Percentiles rank a stretch among this genome's conserved stretches.
Evolutionary conservation across 2,329 filamentous ascomycete genomes (phyloP).

Genomic region (Metarhizium anisopliae): DNA sequence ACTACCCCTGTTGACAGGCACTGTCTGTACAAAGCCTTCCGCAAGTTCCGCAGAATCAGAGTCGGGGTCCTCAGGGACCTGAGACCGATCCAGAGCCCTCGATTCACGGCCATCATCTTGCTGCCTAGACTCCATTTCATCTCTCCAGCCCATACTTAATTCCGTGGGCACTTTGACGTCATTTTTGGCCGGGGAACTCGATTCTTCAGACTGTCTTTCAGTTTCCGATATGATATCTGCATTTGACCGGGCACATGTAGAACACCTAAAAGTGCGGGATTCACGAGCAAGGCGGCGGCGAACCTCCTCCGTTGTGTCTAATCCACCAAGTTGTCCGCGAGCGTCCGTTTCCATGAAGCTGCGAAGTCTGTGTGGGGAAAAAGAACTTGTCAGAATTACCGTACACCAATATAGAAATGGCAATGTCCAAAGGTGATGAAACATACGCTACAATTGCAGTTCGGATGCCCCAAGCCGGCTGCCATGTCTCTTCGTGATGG

Average conservation of each 20-base stretch:
- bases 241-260: conserved; percentile 62
- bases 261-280: conserved; percentile 59
- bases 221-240: conserved; percentile 64
- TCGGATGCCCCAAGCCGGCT: conserved; percentile 92
- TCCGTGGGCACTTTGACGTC: conserved; percentile 45
- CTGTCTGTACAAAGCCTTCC: conserved; percentile 50
- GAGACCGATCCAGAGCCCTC: not conserved
- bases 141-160: conserved; percentile 60
- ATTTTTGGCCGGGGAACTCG: conserved; percentile 17
- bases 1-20: conserved; percentile 11
- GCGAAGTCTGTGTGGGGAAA: conserved; percentile 43
- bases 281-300: conserved; percentile 60
- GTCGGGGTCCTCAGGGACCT: conserved; percentile 18
- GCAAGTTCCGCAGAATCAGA: conserved; percentile 40
- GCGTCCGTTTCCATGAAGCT: conserved; percentile 91
- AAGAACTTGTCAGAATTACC: not conserved
- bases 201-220: conserved; percentile 44
- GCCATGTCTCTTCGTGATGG: conserved; percentile 97
- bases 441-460: conserved; percentile 65
- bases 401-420: not conserved
- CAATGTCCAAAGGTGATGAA: not conserved
- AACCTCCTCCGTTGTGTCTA: conserved; percentile 64
- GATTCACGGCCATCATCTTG: not conserved
- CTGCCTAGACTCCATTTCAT: conserved; percentile 49
- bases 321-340: conserved; percentile 79